Percentiles rank a stretch among this genome's conserved stretches.
phyloP scores from a whole-genome alignment of 352 stramenopile genomes.

The Phytophthora cactorum region DNA sequence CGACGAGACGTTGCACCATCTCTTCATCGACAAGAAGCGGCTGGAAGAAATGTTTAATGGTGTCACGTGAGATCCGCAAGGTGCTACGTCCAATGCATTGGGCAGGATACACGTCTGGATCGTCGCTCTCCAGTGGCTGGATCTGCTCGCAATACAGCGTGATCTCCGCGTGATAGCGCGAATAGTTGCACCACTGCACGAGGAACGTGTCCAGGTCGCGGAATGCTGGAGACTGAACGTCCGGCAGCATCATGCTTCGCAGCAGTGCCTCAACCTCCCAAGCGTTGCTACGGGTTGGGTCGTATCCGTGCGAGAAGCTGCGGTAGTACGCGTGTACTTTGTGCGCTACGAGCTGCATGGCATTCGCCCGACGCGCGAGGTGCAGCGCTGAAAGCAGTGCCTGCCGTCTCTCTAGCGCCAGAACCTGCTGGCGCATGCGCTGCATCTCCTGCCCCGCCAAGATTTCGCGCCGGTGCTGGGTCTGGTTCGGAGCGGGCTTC shows the following conservation, averaged over 20 bases:
- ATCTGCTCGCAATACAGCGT: conserved; percentile 40
- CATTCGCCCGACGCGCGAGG: conserved; percentile 51
- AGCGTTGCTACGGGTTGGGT: conserved; percentile 36
- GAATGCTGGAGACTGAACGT: conserved; percentile 63
- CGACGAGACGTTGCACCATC: conserved; percentile 70
- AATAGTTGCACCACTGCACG: conserved; percentile 67
- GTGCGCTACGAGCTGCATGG: conserved; percentile 39
- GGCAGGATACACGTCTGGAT: conserved; percentile 41
- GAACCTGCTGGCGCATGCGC: conserved; percentile 46
- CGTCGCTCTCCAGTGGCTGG: conserved; percentile 42
- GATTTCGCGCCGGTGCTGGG: conserved; percentile 33
- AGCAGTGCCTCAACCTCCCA: conserved; percentile 43
- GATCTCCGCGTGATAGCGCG: conserved; percentile 60
- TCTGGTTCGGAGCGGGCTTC: conserved; percentile 20
- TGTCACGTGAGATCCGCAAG: conserved; percentile 68
- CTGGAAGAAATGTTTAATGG: conserved; percentile 71
- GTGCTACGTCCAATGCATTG: conserved; percentile 49
- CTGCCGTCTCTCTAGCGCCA: conserved; percentile 53
- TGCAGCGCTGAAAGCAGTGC: conserved; percentile 51
- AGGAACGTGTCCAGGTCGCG: conserved; percentile 58
- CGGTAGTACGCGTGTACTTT: conserved; percentile 59
- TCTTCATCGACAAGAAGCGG: conserved; percentile 57
- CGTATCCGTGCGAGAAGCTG: conserved; percentile 52
- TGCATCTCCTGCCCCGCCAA: conserved; percentile 37
- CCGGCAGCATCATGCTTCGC: conserved; percentile 53